phyloP scores from a whole-genome alignment of 177 flowering plant genomes.

The Vitis hybrid region DNA sequence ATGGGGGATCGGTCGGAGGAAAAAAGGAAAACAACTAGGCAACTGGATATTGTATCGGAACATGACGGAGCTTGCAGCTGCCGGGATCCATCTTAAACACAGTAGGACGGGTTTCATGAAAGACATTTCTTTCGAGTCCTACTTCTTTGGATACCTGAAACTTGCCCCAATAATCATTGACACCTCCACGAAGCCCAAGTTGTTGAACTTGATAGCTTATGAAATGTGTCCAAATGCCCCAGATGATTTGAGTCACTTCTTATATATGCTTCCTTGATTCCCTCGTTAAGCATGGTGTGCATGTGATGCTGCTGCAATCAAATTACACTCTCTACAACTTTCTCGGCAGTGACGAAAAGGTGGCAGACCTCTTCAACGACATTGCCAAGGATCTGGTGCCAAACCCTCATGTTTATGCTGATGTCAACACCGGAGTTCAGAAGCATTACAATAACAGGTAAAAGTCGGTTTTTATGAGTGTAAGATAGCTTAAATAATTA shows the following conservation, averaged over 20 bases:
- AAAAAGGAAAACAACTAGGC: too few species aligned
- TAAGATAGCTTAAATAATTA: too few species aligned
- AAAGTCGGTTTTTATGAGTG: too few species aligned
- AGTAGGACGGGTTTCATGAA: too few species aligned
- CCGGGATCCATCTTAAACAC: not conserved
- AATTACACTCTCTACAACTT: not conserved
- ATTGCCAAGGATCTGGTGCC: slow-evolving; percentile 5
- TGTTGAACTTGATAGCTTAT: slow-evolving; percentile 23
- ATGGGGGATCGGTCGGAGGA: too few species aligned
- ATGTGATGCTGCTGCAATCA: slow-evolving; percentile 14
- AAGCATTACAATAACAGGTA: not conserved
- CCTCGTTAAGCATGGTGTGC: slow-evolving; percentile 19
- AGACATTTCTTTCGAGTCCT: too few species aligned
- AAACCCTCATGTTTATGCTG: not conserved
- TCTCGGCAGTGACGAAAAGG: slow-evolving; percentile 4
- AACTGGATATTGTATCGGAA: too few species aligned
- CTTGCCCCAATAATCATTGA: slow-evolving; percentile 7
- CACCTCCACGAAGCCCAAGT: not conserved
- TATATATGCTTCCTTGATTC: slow-evolving; percentile 17
- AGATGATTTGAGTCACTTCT: slow-evolving; percentile 13
- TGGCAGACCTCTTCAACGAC: not conserved
- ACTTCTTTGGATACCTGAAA: not conserved
- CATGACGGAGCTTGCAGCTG: too few species aligned
- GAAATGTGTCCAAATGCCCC: slow-evolving; percentile 9
- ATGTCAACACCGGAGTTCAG: not conserved